phyloP scores from a whole-genome alignment of 768 basidiomycete genomes.

The Kwoniella dendrophila region DNA sequence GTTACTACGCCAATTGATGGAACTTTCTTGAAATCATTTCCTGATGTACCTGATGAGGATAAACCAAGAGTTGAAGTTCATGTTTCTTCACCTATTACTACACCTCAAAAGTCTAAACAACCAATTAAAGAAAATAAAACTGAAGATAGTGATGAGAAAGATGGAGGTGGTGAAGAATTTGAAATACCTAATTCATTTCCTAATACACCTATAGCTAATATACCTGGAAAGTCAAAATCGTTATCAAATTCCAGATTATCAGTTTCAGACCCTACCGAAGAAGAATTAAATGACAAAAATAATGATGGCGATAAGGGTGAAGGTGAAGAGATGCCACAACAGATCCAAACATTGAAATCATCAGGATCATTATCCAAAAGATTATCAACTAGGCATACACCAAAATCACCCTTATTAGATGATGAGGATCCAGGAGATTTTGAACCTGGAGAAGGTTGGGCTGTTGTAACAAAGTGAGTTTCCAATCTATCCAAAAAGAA shows the following conservation, averaged over 20 bases:
- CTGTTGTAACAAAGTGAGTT: slow-evolving; percentile 49
- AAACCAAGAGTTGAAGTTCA: slow-evolving; percentile 47
- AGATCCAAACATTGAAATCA: not conserved
- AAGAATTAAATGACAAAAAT: not conserved
- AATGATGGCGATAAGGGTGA: not conserved
- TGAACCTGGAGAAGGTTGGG: slow-evolving; percentile 50
- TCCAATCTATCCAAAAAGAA: not conserved
- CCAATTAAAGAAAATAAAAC: too few relatives aligned
- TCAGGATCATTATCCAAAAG: slow-evolving; percentile 22
- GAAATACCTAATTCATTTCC: slow-evolving; percentile 12
- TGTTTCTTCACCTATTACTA: slow-evolving; percentile 33
- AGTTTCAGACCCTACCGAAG: not conserved
- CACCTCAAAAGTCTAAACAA: slow-evolving; percentile 27
- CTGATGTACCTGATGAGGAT: slow-evolving; percentile 47
- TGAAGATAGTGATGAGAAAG: not conserved
- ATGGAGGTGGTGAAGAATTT: slow-evolving; percentile 6
- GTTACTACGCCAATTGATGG: slow-evolving; percentile 41
- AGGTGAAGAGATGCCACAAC: slow-evolving; percentile 21
- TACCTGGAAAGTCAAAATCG: slow-evolving; percentile 23
- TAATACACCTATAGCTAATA: slow-evolving; percentile 23
- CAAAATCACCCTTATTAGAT: slow-evolving; percentile 45
- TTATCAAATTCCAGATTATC: slow-evolving; percentile 8
- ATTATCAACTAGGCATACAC: slow-evolving; percentile 27
- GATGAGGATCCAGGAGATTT: slow-evolving; percentile 52
- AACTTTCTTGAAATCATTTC: slow-evolving; percentile 38